Evolutionary conservation across 179 eudicot species (phyloP), one percentile per base, ranked within the genome.

Genomic region (Vitellaria paradoxa): DNA sequence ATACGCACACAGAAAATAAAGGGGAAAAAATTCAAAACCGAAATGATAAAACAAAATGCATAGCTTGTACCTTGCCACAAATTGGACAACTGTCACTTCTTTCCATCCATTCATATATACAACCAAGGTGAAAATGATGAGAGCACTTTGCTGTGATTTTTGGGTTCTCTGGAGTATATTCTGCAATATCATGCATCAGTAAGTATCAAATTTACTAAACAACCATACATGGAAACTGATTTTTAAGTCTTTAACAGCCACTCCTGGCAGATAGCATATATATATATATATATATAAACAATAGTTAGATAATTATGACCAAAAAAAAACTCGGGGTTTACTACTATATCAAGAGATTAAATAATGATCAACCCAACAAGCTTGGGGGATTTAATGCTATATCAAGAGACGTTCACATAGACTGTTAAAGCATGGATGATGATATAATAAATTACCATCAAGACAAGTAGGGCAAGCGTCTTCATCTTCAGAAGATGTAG

Each of bases 81-180:
- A 82, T 75, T 26, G 84, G 84, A 46, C 84, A 82, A 49, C 71
- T 82, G 55, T 82, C 81, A 78, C 84, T 82, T 74, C 84, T 82
- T 76, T 78, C 75, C 81, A 78, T 78, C 81, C 84, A 82, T 37
- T 82, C 84, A 24, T 73, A 76, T 67, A 82, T 82, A 69, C 84
- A 82, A 37, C 81, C 72, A 40, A 82, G 81, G 76, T 82, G 84
- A 55, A 74, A 82, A 53, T 64, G 76, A 70, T 82, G 84, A 45
- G 60, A 64, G 40, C 81, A 78, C 78, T 78, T 78, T 52, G 84
- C 69, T 18, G 50, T 71, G 26, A 82, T 74, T 74, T 78, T 82
- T 78, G 84, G 84, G n/a, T 78, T 82, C 55, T 82, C 84, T 24
- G 70, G 78, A 65, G 77, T 76, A 78, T 82, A 82, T 47, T 82